Percentiles rank a stretch among this genome's conserved stretches.
phyloP scores from a whole-genome alignment of 352 stramenopile species.

The Globisporangium polare region DNA sequence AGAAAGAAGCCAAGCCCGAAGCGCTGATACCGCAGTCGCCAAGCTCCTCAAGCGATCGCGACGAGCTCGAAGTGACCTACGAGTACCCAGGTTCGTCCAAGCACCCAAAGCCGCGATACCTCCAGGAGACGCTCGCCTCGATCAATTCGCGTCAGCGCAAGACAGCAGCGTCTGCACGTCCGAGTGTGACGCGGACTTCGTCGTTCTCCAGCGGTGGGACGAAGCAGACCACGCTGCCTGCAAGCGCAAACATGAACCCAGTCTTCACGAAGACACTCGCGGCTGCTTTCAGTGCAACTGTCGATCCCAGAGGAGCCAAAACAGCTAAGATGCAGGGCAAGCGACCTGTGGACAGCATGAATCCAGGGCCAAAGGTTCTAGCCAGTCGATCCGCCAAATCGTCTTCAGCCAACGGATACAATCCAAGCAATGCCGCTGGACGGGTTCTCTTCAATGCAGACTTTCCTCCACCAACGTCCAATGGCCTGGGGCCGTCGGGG shows the following conservation, averaged over 20 bases:
- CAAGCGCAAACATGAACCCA: conserved; percentile 10
- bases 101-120: conserved; percentile 36
- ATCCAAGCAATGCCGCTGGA: background rate
- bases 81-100: conserved; percentile 15
- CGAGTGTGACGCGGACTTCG: conserved; percentile 16
- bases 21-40: conserved; percentile 28
- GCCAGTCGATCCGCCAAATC: conserved; percentile 12
- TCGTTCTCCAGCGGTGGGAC: conserved; percentile 19
- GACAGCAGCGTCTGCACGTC: conserved; percentile 1
- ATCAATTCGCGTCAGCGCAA: conserved; percentile 47
- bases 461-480: conserved; percentile 10
- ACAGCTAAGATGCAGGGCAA: background rate
- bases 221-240: conserved; percentile 21
- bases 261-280: conserved; percentile 19
- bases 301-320: conserved; percentile 7
- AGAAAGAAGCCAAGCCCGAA: conserved; percentile 28
- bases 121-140: conserved; percentile 46
- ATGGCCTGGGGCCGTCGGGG: background rate
- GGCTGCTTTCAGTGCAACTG: background rate
- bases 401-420: background rate
- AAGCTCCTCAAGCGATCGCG: conserved; percentile 26
- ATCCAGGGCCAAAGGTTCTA: conserved; percentile 13
- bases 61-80: conserved; percentile 39
- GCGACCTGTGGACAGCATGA: conserved; percentile 5
- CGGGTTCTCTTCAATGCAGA: conserved; percentile 15